phyloP scores from a whole-genome alignment of 106 monocot species.

The Allium sativum region DNA sequence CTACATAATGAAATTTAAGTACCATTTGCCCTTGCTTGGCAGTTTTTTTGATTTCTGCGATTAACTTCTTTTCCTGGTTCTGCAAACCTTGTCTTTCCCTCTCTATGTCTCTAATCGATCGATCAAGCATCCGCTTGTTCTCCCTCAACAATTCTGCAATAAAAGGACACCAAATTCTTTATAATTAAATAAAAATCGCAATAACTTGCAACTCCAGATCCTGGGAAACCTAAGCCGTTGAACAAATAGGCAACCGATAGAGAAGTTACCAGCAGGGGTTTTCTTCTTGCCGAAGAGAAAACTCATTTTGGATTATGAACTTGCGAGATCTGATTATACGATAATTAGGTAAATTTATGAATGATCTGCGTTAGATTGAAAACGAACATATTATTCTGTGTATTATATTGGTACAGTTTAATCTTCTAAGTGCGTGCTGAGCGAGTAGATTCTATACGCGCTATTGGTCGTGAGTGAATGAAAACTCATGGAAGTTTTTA shows the following conservation, averaged over 20 bases:
- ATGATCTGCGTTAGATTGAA: too few species aligned
- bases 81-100: constrained; percentile 90
- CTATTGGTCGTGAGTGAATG: too few species aligned
- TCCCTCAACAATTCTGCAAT: constrained; percentile 77
- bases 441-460: too few species aligned
- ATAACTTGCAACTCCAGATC: neutral
- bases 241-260: neutral
- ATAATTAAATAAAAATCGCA: constrained; percentile 4
- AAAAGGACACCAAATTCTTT: neutral
- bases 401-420: too few species aligned
- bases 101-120: constrained; percentile 82
- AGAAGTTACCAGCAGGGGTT: constrained; percentile 32
- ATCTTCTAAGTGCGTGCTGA: too few species aligned
- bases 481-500: too few species aligned
- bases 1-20: neutral
- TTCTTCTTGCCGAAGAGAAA: constrained; percentile 53
- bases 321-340: neutral
- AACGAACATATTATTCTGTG: too few species aligned
- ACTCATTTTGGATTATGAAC: constrained; percentile 24
- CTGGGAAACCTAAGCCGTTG: neutral
- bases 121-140: constrained; percentile 93
- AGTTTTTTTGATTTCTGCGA: constrained; percentile 81
- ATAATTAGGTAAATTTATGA: too few species aligned
- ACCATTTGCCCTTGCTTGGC: constrained; percentile 96
- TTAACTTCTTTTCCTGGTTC: constrained; percentile 87